Percentiles rank a stretch among this genome's conserved stretches.
These are phyloP conservation scores for Cystofilobasidium macerans DNA, from an alignment of 768 basidiomycete genomes.

Conservation along the genomic window DNA sequence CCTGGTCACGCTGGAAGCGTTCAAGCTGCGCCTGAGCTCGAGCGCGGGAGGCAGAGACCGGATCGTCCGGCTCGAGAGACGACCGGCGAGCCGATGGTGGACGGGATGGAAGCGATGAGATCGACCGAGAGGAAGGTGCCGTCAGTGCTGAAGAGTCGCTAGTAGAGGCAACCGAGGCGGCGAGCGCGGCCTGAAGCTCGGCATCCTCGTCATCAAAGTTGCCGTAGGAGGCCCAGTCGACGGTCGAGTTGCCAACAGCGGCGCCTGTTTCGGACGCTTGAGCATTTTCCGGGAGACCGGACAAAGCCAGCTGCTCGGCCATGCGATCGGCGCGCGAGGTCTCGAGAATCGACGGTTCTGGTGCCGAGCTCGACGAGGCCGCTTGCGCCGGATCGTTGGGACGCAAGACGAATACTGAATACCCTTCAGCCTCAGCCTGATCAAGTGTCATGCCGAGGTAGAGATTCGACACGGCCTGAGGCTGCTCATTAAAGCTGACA, in stretches of 20 bases:
- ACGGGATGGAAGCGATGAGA: not conserved
- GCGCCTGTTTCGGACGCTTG: too few species aligned
- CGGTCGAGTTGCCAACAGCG: too few species aligned
- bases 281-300: not conserved
- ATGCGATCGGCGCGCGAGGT: conserved; percentile 15
- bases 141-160: not conserved
- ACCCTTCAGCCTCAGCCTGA: conserved; percentile 23
- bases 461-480: conserved; percentile 16
- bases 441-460: conserved; percentile 21
- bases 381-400: not conserved
- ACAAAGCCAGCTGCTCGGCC: not conserved
- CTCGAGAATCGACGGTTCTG: conserved; percentile 9
- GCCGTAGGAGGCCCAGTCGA: not conserved
- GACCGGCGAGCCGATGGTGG: not conserved
- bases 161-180: conserved; percentile 1
- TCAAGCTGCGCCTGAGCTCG: conserved; percentile 12
- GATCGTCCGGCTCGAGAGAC: not conserved
- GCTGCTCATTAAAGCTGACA: conserved; percentile 11
- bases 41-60: conserved; percentile 11
- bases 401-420: conserved; percentile 25
- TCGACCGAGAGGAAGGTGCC: not conserved
- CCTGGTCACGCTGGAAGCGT: conserved; percentile 19
- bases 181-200: conserved; percentile 17
- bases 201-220: conserved; percentile 17
- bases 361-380: not conserved